Conservation (phyloP, 495 filamentous ascomycete genomes). For the Pseudoneurospora amorphoporcata region DNA sequence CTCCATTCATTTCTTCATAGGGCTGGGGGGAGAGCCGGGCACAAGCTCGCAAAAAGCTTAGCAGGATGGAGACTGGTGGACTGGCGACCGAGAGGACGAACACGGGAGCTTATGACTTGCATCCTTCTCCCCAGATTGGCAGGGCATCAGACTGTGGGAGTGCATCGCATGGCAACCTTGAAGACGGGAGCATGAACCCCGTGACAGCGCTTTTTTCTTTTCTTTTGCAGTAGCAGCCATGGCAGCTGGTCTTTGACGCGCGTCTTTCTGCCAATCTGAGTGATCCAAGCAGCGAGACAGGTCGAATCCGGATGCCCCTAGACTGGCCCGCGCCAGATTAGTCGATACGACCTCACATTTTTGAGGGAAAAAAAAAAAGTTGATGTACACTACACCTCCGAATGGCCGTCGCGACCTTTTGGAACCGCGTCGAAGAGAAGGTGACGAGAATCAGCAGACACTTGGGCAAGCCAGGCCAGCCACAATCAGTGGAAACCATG, state of each 20-base stretch:
- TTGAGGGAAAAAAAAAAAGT: neutral
- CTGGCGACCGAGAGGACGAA: neutral
- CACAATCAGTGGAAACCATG: neutral
- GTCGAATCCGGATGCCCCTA: neutral
- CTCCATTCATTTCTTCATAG: neutral
- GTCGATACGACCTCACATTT: neutral
- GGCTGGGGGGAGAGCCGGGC: neutral
- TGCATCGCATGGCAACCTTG: neutral
- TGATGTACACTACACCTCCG: neutral
- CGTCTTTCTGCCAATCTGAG: neutral
- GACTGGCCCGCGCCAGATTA: neutral
- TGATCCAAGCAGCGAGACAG: neutral
- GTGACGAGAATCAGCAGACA: neutral
- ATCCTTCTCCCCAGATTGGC: neutral
- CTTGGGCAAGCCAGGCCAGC: neutral
- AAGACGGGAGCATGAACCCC: neutral
- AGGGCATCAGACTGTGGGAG: neutral
- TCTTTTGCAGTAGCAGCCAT: neutral
- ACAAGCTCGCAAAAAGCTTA: neutral
- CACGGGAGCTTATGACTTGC: neutral
- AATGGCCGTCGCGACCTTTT: neutral
- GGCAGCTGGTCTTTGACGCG: neutral
- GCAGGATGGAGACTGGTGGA: neutral
- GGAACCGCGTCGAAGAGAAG: neutral
- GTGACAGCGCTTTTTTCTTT: neutral